A percentile compares a stretch with the other conserved stretches of the same genome.
Conservation (phyloP, 768 basidiomycete species). For the Naematelia encephala region DNA sequence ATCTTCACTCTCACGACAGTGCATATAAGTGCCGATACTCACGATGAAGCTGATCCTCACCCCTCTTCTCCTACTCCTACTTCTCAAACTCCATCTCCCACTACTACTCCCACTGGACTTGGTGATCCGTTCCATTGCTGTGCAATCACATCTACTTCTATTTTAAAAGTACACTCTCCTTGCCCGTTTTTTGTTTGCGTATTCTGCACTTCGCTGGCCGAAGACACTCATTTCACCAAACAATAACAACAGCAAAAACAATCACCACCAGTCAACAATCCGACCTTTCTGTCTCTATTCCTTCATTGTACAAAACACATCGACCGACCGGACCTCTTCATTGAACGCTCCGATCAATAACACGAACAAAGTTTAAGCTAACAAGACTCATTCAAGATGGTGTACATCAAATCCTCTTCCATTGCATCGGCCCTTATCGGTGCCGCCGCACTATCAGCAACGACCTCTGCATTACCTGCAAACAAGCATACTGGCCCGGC, state of each 20-base stretch:
- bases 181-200: too few species aligned
- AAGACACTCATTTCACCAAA: not conserved
- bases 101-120: not conserved
- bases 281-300: not conserved
- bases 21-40: not conserved
- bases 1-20: too few species aligned
- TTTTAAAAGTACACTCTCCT: too few species aligned
- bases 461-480: slow-evolving; percentile 8
- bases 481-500: not conserved
- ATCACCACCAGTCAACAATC: not conserved
- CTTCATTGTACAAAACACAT: not conserved
- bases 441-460: slow-evolving; percentile 17
- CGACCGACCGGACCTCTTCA: not conserved
- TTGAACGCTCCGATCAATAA: not conserved
- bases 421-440: slow-evolving; percentile 17
- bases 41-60: not conserved
- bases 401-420: slow-evolving; percentile 18
- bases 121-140: not conserved
- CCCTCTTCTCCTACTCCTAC: not conserved
- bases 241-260: not conserved
- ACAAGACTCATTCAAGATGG: slow-evolving; percentile 12
- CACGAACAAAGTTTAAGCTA: not conserved
- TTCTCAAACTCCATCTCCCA: not conserved
- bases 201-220: not conserved
- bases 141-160: not conserved